Percentiles rank a stretch among this genome's conserved stretches.
phyloP scores from a whole-genome alignment of 2,329 filamentous ascomycete genomes.

The Calonectria leucothoes region DNA sequence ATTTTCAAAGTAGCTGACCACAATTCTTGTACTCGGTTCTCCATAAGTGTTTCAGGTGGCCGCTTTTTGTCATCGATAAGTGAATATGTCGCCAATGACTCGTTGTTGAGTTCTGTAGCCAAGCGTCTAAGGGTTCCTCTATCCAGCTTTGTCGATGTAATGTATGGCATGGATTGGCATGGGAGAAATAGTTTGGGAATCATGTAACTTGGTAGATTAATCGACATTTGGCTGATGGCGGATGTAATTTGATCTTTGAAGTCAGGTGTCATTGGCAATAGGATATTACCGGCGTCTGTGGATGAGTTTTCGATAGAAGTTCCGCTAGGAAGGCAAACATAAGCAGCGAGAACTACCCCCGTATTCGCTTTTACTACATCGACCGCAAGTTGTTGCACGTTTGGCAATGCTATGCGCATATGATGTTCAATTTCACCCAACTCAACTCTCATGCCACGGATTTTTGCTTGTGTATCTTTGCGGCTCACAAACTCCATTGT shows the following conservation, averaged over 20 bases:
- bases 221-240: background rate
- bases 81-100: conserved; percentile 6
- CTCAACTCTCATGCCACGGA: conserved; percentile 60
- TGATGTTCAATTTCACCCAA: background rate
- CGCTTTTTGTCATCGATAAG: conserved; percentile 1
- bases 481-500: background rate
- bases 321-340: background rate
- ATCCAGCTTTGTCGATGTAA: conserved; percentile 21
- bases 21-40: conserved; percentile 44
- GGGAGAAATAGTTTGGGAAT: background rate
- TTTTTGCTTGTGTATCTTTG: conserved; percentile 65
- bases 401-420: background rate
- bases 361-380: background rate
- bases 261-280: background rate
- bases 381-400: background rate
- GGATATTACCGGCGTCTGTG: background rate
- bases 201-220: background rate
- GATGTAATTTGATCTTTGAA: background rate
- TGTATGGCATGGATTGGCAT: background rate
- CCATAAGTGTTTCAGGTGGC: background rate
- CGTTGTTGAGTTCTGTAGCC: background rate
- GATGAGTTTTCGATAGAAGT: background rate
- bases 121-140: background rate
- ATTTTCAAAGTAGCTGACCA: conserved; percentile 53
- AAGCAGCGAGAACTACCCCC: background rate